Percentiles rank a stretch among this genome's conserved stretches.
Evolutionary conservation across 768 basidiomycete species (phyloP).

Genomic region (Hypholoma fasciculare): DNA sequence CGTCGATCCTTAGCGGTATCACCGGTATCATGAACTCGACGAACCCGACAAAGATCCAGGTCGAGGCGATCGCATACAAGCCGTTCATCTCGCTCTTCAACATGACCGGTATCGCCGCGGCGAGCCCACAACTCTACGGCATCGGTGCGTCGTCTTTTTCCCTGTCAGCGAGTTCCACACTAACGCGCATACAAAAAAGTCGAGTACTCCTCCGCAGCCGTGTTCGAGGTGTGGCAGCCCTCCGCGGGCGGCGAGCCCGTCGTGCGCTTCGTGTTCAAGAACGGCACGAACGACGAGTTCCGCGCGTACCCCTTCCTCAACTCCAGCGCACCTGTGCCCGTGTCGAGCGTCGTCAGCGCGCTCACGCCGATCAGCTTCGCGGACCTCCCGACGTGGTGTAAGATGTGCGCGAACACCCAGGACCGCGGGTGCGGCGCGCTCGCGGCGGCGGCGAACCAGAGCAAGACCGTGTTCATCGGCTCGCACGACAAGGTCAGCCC

Average conservation of each 20-base stretch:
- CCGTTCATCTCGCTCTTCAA: slow-evolving; percentile 79
- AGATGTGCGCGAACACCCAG: slow-evolving; percentile 53
- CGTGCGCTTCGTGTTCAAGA: slow-evolving; percentile 69
- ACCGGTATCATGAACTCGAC: slow-evolving; percentile 46
- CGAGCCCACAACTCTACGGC: slow-evolving; percentile 53
- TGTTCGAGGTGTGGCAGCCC: slow-evolving; percentile 59
- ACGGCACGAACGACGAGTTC: slow-evolving; percentile 59
- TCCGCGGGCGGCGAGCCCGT: slow-evolving; percentile 45
- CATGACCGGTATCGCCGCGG: slow-evolving; percentile 60
- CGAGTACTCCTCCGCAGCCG: slow-evolving; percentile 58
- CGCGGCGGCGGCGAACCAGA: slow-evolving; percentile 30
- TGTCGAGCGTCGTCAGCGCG: slow-evolving; percentile 49
- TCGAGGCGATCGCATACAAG: slow-evolving; percentile 71
- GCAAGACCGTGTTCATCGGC: slow-evolving; percentile 20
- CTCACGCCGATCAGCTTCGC: slow-evolving; percentile 46
- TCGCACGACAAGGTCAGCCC: slow-evolving; percentile 42
- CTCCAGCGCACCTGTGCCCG: slow-evolving; percentile 44
- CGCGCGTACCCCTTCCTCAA: slow-evolving; percentile 47
- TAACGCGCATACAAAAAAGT: slow-evolving; percentile 34
- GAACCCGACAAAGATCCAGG: slow-evolving; percentile 56
- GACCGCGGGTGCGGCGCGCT: slow-evolving; percentile 59
- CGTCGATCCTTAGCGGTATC: slow-evolving; percentile 57
- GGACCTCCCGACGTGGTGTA: slow-evolving; percentile 59
- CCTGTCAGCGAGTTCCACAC: too few relatives aligned
- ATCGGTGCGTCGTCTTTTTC: slow-evolving; percentile 42